Percentiles rank a stretch among this genome's conserved stretches.
Evolutionary conservation across 2,329 filamentous ascomycete genomes (phyloP).

Genomic region (Acarospora socialis): DNA sequence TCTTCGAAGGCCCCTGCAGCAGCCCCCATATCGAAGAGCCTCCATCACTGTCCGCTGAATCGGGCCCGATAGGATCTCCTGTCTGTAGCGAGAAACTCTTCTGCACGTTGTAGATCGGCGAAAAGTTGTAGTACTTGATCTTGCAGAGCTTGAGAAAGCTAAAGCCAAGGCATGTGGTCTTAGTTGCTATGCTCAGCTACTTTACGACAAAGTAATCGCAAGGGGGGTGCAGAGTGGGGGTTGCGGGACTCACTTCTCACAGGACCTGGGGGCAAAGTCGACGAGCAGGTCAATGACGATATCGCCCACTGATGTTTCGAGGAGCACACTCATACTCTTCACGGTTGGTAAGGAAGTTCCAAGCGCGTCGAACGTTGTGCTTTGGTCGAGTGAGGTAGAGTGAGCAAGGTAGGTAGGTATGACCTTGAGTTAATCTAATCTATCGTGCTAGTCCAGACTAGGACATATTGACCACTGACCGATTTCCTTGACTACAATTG

Average conservation of each 20-base stretch:
- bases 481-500: no score
- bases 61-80: constrained; percentile 81
- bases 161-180: constrained; percentile 30
- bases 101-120: constrained; percentile 80
- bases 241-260: constrained; percentile 67
- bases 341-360: not conserved
- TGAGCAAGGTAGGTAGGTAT: no score
- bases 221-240: constrained; percentile 10
- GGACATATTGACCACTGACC: no score
- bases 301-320: constrained; percentile 87
- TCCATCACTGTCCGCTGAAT: constrained; percentile 73
- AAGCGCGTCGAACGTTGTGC: no score
- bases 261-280: constrained; percentile 77
- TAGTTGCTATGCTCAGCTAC: constrained; percentile 43
- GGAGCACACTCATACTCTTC: constrained; percentile 66
- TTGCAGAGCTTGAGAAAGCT: constrained; percentile 99
- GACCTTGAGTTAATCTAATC: no score
- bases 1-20: constrained; percentile 53
- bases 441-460: no score
- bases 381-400: no score
- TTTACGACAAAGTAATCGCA: constrained; percentile 20
- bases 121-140: constrained; percentile 97
- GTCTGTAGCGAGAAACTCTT: constrained; percentile 95
- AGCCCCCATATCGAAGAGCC: constrained; percentile 88
- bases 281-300: constrained; percentile 88